Conservation (phyloP, 176 grass and related monocot genomes). For the Dactylis glomerata region DNA sequence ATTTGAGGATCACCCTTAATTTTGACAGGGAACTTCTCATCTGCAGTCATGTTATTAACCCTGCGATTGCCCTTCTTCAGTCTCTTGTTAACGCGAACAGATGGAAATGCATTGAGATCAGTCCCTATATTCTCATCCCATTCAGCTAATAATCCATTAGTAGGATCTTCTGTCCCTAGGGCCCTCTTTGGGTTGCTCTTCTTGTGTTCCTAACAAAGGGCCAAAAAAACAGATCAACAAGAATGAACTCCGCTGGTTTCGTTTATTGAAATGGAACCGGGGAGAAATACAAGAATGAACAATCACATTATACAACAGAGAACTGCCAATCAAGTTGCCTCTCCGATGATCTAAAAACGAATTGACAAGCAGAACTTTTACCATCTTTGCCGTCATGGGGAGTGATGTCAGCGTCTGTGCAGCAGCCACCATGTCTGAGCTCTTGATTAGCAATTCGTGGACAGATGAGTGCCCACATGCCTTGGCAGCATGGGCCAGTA, state of each 20-base stretch:
- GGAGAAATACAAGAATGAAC: neutral
- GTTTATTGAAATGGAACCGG: no score
- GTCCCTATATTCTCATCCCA: conserved; percentile 39
- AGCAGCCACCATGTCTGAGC: conserved; percentile 47
- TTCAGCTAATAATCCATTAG: conserved; percentile 10
- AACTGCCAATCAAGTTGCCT: no score
- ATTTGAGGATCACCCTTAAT: neutral
- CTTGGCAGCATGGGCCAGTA: conserved; percentile 78
- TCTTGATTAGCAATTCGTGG: conserved; percentile 58
- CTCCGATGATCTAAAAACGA: no score
- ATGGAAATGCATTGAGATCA: conserved; percentile 30
- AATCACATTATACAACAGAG: neutral
- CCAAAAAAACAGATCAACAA: conserved; percentile 30
- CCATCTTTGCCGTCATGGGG: conserved; percentile 28
- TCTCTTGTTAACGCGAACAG: conserved; percentile 23
- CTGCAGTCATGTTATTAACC: neutral
- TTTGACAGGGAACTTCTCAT: neutral
- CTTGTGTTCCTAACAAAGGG: neutral
- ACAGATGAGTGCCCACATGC: conserved; percentile 68
- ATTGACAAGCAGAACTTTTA: conserved; percentile 1
- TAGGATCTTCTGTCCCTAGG: neutral
- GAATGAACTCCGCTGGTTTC: no score
- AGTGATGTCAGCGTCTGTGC: conserved; percentile 27
- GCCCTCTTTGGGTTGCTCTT: conserved; percentile 22
- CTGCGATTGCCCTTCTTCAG: conserved; percentile 16